A percentile compares a stretch with the other conserved stretches of the same genome.
Evolutionary conservation across 2,329 filamentous ascomycete species (phyloP).

Genomic region (Fusarium anthophilum): DNA sequence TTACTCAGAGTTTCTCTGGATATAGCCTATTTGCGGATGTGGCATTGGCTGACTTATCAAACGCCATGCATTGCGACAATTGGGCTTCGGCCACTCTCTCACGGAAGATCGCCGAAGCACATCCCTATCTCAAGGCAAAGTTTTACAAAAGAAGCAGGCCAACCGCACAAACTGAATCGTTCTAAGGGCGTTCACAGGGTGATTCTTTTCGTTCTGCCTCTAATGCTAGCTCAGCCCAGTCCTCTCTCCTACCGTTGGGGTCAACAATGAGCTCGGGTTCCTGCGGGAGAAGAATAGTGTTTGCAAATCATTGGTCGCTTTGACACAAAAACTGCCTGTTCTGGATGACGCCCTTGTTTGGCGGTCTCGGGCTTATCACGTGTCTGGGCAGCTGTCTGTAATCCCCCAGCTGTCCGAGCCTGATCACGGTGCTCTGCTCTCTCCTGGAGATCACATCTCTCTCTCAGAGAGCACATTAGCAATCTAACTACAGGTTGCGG

Average conservation of each 20-base stretch:
- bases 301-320: constrained; percentile 29
- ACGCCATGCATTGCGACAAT: background rate
- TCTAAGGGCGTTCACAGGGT: background rate
- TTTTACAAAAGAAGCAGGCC: constrained; percentile 25
- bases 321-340: constrained; percentile 36
- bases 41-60: background rate
- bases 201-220: background rate
- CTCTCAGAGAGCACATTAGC: constrained; percentile 38
- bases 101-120: constrained; percentile 28
- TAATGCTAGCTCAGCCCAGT: constrained; percentile 7
- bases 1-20: background rate
- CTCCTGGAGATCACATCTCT: constrained; percentile 31
- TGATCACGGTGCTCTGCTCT: constrained; percentile 8
- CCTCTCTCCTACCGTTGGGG: constrained; percentile 23
- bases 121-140: background rate
- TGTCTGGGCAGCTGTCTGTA: constrained; percentile 27
- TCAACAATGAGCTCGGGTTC: constrained; percentile 35
- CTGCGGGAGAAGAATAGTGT: constrained; percentile 32
- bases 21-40: background rate
- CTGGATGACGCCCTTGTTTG: constrained; percentile 35
- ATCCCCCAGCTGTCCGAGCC: constrained; percentile 25
- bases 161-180: constrained; percentile 3
- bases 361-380: constrained; percentile 41
- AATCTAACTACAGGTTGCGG: constrained; percentile 46
- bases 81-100: background rate